Evolutionary conservation across 805 yeast genomes (phyloP), one percentile per base, ranked within the genome.

Genomic region (Ogataea pignaliae): DNA sequence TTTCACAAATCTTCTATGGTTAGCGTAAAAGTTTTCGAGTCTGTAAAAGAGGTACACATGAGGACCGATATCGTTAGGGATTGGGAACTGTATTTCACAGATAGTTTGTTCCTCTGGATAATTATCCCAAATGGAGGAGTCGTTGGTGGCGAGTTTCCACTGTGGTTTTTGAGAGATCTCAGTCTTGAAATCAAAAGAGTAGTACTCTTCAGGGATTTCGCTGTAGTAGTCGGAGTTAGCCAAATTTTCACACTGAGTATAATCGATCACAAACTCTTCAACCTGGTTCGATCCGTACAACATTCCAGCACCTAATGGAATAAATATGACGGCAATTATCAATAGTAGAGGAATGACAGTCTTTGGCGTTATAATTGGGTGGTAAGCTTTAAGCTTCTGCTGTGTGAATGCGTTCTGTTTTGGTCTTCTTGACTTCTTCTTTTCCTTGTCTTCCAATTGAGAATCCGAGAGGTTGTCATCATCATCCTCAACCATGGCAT

Each of bases 1-100:
- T 54, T 79, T 81, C n/a, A 89, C 97, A 60, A 85, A 93, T 54
- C 95, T 85, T 50, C 99, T 80, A 69, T 91, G 99, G 66, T 93
- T 91, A 60, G 95, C 96, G 64, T 74, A 88, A 64, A 91, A 93
- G 62, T 86, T 85, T 39, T 95, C 87, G 53, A 91, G 68, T 53
- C 81, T 80, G 69, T 91, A 91, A 66, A 85, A 93, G 49, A 88
- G 60, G 60, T 73, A 89, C 13, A 90, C 70, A 7, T 95, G 88
- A 2, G 84, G 78, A 29, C 82, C 77, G 61, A 91, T 70, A 41
- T 81, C 81, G 45, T 75, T 71, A 15, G 96, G 95, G 31, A 89
- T 68, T 47, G 78, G 75, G 65, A 91, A 93, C 58, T 82, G 83
- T 38, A 91, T 57, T 40, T 75, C 70, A 65, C 99, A 91, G 5